These are phyloP conservation scores for Amylostereum chailletii DNA, from an alignment of 1,284 basidiomycete species.

Conservation along the genomic window DNA sequence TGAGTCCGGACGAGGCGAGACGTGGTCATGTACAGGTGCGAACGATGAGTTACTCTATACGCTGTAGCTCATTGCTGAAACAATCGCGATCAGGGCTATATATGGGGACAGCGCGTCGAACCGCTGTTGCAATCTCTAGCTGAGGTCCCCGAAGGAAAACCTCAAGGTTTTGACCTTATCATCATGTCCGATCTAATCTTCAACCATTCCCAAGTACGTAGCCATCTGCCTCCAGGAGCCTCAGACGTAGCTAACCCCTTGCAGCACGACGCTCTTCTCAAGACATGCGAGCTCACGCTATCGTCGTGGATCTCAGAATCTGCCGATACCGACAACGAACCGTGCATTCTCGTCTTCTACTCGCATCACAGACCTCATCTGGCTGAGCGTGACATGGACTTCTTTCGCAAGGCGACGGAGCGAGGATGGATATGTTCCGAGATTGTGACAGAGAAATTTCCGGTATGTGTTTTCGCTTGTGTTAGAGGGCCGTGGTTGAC, in stretches of 20 bases:
- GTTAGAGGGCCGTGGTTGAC: neutral
- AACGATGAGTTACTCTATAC: no score
- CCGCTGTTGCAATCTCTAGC: constrained; percentile 38
- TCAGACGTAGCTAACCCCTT: neutral
- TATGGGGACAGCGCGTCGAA: constrained; percentile 75
- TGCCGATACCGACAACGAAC: constrained; percentile 17
- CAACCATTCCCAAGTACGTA: constrained; percentile 70
- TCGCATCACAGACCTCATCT: constrained; percentile 87
- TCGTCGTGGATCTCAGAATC: constrained; percentile 7
- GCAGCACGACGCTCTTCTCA: constrained; percentile 78
- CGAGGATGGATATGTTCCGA: constrained; percentile 73
- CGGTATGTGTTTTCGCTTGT: constrained; percentile 30
- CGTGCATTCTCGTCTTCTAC: constrained; percentile 82
- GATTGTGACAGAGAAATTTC: constrained; percentile 60
- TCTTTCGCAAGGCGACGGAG: constrained; percentile 63
- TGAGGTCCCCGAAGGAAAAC: constrained; percentile 10
- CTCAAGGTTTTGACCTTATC: constrained; percentile 63
- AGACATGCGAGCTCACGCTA: constrained; percentile 56
- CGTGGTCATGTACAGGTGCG: constrained; percentile 44
- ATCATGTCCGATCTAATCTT: constrained; percentile 91
- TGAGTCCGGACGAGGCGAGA: constrained; percentile 22
- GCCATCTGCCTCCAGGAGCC: no score
- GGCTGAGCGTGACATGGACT: constrained; percentile 77
- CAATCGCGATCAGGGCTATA: constrained; percentile 61
- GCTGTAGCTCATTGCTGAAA: no score